Percentiles rank a stretch among this genome's conserved stretches.
These are phyloP conservation scores for Sanghuangporus baumii DNA, from an alignment of 1,284 basidiomycete species.

Conservation along the genomic window DNA sequence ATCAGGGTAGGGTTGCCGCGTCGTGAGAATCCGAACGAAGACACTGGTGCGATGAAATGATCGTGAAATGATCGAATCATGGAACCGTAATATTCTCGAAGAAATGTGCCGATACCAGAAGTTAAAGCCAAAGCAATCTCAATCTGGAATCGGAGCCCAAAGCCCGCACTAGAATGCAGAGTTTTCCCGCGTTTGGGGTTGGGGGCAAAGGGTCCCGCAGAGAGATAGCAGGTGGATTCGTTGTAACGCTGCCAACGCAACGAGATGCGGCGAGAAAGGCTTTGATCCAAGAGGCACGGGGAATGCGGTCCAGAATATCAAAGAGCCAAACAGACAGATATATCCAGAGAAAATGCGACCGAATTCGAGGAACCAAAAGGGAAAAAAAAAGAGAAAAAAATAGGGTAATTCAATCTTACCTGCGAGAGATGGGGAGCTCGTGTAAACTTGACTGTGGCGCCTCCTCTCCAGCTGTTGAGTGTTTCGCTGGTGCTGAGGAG, in stretches of 20 bases:
- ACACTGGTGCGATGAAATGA: neutral
- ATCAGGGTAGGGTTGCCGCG: slow-evolving; percentile 1
- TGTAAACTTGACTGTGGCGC: neutral
- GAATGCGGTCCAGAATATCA: neutral
- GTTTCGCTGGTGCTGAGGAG: neutral
- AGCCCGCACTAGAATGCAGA: neutral
- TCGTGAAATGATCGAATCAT: neutral
- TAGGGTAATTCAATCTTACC: neutral
- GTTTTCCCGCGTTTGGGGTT: neutral
- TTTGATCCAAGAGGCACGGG: slow-evolving; percentile 1
- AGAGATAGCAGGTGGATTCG: neutral
- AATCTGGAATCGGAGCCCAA: neutral
- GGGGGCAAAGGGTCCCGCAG: neutral
- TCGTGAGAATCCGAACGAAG: neutral
- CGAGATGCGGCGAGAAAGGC: neutral
- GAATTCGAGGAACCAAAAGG: neutral
- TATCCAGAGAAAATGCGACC: neutral
- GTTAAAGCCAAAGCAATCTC: neutral
- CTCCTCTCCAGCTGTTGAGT: neutral
- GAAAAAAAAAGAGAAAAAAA: neutral
- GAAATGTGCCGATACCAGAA: neutral
- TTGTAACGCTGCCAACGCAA: neutral
- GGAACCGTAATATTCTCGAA: neutral
- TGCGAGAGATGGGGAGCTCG: neutral
- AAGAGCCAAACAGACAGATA: neutral